Base-by-base conservation (phyloP, 148 eudicot species). In the Arctostaphylos glauca region DNA sequence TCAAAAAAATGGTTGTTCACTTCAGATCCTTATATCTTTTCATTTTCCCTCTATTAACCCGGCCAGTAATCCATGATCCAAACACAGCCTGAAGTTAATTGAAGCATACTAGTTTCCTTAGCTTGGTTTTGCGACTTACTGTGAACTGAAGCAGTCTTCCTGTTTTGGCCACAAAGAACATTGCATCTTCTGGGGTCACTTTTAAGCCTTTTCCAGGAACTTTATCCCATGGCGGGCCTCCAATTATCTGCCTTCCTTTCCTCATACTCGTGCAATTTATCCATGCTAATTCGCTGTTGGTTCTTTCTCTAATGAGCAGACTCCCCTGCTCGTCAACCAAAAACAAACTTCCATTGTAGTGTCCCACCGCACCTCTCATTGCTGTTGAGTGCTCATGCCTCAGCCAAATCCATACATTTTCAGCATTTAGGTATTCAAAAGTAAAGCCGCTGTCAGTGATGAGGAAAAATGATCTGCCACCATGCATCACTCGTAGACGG, bases 151-250 rank as follows among this genome's bases (percentile, higher is more conserved):
- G 88, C 78, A 95, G 83, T 77, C 88, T 87, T 84, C 98, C 97
- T 56, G 78, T 88, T 84, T 82, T 93, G 91, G 93, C 88, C 53
- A 93, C 84, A 80, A 95, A 92, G 90, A 91, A 95, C 15, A 93
- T 81, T 47, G 98, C 88, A 83, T 95, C 92, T 68, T 89, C 88
- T 71, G 86, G 67, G 12, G 88, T 86, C 48, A 83, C 86, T 81
- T 84, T 89, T 0, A 66, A 68, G 53, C 62, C 75, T 78, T 38
- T 82, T n/a, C 85, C 87, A 0, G 88, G 88, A 5, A 83, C 31
- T 48, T 81, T 87, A 84, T 95, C 93, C 98, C 98, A 95, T 72
- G 98, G 95, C 18, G 97, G 90, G 21, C 98, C 98, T 81, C 89
- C 87, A 53, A 81, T 70, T 16, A 93, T 79, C 47, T 86, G 88